These are phyloP conservation scores for Mortierella sp. DNA, from an alignment of 371 early-diverging fungal genomes.

Conservation along the genomic window DNA sequence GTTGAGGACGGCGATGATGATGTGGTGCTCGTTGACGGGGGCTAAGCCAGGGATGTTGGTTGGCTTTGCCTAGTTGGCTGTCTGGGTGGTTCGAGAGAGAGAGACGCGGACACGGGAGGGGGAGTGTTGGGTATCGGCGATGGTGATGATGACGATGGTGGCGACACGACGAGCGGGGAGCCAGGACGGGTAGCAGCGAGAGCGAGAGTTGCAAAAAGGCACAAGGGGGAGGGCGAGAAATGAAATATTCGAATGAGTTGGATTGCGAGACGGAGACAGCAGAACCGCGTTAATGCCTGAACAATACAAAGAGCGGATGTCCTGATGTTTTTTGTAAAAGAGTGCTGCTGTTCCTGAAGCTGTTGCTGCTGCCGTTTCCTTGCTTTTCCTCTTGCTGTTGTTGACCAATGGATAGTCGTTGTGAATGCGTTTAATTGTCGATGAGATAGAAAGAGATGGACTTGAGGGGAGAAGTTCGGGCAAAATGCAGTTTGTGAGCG, in stretches of 20 bases:
- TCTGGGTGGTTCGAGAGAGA: not conserved
- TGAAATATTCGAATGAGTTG: not conserved
- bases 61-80: not conserved
- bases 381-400: not conserved
- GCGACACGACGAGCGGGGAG: not conserved
- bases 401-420: not conserved
- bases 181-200: not conserved
- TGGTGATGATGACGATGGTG: slow-evolving; percentile 11
- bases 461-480: not conserved
- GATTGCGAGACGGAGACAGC: not conserved
- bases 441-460: not conserved
- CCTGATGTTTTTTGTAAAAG: not conserved
- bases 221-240: not conserved
- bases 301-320: not conserved
- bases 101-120: not conserved
- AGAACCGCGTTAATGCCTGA: not conserved
- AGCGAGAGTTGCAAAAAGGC: not conserved
- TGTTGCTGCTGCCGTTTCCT: not conserved
- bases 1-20: slow-evolving; percentile 6
- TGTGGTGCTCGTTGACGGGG: slow-evolving; percentile 10
- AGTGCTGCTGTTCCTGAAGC: not conserved
- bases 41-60: not conserved
- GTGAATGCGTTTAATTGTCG: not conserved
- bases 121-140: not conserved
- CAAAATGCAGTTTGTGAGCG: slow-evolving; percentile 1